phyloP scores from a whole-genome alignment of 2,329 filamentous ascomycete genomes.

The Cladosporium oxysporum region DNA sequence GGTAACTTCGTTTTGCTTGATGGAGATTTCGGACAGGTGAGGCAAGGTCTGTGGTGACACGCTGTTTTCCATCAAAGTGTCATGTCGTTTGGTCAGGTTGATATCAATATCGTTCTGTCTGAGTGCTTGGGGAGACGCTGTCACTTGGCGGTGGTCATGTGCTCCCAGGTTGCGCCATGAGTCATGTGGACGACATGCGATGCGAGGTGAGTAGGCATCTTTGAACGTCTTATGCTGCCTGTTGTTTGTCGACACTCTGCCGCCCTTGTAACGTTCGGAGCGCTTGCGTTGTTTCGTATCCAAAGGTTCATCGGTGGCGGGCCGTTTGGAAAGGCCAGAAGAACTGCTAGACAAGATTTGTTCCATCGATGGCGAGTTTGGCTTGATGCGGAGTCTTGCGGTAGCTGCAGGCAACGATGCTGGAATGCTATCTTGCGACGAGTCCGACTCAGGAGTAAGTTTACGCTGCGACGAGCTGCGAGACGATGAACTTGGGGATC shows the following conservation, averaged over 20 bases:
- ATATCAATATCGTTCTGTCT: neutral
- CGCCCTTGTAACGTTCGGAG: neutral
- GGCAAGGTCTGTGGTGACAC: neutral
- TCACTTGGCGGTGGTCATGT: neutral
- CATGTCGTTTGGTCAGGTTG: neutral
- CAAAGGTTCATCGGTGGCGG: neutral
- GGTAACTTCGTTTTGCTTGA: neutral
- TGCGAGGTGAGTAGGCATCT: neutral
- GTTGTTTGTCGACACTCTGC: neutral
- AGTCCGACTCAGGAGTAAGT: slow-evolving; percentile 9
- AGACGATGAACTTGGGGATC: slow-evolving; percentile 9
- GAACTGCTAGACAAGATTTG: neutral
- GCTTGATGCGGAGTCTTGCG: slow-evolving; percentile 8
- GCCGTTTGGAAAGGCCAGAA: slow-evolving; percentile 3
- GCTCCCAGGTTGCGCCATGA: too few relatives aligned
- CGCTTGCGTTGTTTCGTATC: neutral
- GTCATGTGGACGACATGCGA: neutral
- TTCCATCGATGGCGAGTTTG: neutral
- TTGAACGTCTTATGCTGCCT: neutral
- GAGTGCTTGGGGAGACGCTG: neutral
- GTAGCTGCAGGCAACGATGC: neutral
- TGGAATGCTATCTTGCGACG: neutral
- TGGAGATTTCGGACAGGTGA: neutral
- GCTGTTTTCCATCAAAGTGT: neutral
- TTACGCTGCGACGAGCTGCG: slow-evolving; percentile 1